Conservation (phyloP, 2,329 filamentous ascomycete genomes). For the Neonectria magnoliae region DNA sequence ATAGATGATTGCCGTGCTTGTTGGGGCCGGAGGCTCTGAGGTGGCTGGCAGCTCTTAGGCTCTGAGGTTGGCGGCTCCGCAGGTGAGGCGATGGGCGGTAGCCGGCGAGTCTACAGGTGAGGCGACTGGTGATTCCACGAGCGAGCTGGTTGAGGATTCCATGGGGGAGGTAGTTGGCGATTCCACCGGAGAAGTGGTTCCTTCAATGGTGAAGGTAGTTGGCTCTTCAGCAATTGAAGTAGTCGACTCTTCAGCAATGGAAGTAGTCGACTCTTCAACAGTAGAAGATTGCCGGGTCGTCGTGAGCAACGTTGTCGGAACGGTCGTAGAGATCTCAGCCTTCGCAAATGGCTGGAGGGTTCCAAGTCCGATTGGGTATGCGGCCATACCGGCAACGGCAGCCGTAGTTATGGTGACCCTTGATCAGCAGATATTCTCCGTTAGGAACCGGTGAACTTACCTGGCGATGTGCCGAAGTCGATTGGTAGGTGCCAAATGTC, state of each 20-base stretch:
- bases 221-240: neutral
- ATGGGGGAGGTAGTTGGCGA: neutral
- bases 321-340: neutral
- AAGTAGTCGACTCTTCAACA: neutral
- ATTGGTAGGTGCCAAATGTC: neutral
- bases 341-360: neutral
- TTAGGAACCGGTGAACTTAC: neutral
- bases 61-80: no score
- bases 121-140: no score
- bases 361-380: neutral
- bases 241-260: neutral
- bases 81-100: no score
- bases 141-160: neutral
- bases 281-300: neutral
- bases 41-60: neutral
- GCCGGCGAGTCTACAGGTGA: no score
- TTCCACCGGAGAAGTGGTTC: neutral
- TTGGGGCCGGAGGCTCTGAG: neutral
- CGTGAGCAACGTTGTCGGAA: neutral
- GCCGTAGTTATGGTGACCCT: neutral
- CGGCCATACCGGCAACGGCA: neutral
- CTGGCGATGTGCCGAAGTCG: neutral
- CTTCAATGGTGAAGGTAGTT: neutral
- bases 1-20: neutral
- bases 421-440: neutral